Percentiles rank a stretch among this genome's conserved stretches.
Evolutionary conservation across 305 asterid species (phyloP).

Genomic region (Plantago coronopus): DNA sequence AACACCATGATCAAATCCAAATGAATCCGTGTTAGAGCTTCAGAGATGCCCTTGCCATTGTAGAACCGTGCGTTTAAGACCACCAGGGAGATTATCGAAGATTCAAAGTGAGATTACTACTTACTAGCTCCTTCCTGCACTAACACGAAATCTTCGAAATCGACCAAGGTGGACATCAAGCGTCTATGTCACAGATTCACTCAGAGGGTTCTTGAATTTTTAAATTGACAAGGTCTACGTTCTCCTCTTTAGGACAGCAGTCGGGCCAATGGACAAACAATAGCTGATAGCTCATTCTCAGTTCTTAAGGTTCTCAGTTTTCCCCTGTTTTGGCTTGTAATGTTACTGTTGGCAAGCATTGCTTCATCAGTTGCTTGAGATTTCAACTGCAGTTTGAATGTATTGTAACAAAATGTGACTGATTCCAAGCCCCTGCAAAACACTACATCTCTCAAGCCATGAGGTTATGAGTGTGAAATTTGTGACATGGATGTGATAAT

Average conservation of each 20-base stretch:
- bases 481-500: too few species aligned
- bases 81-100: background rate
- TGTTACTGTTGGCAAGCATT: background rate
- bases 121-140: too few species aligned
- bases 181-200: slow-evolving; percentile 77
- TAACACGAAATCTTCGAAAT: too few species aligned
- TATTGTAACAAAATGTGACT: background rate
- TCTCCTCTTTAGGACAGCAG: slow-evolving; percentile 84
- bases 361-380: background rate
- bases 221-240: slow-evolving; percentile 70
- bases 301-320: background rate
- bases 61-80: slow-evolving; percentile 1
- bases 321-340: background rate
- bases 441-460: too few species aligned
- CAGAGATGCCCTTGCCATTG: slow-evolving; percentile 11
- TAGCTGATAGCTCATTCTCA: background rate
- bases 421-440: too few species aligned
- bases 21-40: slow-evolving; percentile 12
- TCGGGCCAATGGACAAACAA: slow-evolving; percentile 58
- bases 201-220: slow-evolving; percentile 81
- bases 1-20: slow-evolving; percentile 1
- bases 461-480: too few species aligned
- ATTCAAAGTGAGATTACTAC: too few species aligned
- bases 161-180: too few species aligned
- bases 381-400: background rate